A percentile compares a stretch with the other conserved stretches of the same genome.
phyloP scores from a whole-genome alignment of 176 grass and related monocot species.

The Tillandsia leiboldiana region DNA sequence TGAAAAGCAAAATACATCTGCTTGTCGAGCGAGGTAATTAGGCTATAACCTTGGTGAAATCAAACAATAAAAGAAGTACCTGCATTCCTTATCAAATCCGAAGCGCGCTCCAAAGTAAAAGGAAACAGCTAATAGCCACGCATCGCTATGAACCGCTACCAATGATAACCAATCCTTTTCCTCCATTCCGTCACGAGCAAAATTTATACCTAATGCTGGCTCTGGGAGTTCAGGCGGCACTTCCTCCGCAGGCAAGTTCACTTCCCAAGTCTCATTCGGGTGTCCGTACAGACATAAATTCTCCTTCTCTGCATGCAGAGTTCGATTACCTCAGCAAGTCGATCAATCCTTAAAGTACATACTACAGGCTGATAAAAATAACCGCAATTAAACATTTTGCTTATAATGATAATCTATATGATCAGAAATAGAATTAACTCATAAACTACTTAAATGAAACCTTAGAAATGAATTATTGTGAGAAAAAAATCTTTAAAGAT shows the following conservation, averaged over 20 bases:
- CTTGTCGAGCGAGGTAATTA: neutral
- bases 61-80: slow-evolving; percentile 38
- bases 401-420: no score
- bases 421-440: neutral
- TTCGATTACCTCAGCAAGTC: neutral
- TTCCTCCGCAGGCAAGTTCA: slow-evolving; percentile 84
- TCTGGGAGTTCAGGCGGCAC: slow-evolving; percentile 96
- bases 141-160: slow-evolving; percentile 86
- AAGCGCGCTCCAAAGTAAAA: slow-evolving; percentile 94
- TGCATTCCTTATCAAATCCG: slow-evolving; percentile 86
- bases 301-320: slow-evolving; percentile 74
- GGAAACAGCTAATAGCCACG: slow-evolving; percentile 69
- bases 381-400: no score
- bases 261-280: slow-evolving; percentile 96
- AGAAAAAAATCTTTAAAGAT: neutral
- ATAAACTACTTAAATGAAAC: neutral
- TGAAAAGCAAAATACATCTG: neutral
- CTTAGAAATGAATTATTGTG: neutral
- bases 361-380: no score
- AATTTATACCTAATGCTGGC: slow-evolving; percentile 91
- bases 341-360: neutral
- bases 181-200: slow-evolving; percentile 92
- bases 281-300: slow-evolving; percentile 91
- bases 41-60: neutral
- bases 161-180: slow-evolving; percentile 91